Evolutionary conservation across 225 moss, liverwort and hornwort genomes (phyloP), one percentile per base, ranked within the genome.

Genomic region (Rhytidiadelphus loreus): DNA sequence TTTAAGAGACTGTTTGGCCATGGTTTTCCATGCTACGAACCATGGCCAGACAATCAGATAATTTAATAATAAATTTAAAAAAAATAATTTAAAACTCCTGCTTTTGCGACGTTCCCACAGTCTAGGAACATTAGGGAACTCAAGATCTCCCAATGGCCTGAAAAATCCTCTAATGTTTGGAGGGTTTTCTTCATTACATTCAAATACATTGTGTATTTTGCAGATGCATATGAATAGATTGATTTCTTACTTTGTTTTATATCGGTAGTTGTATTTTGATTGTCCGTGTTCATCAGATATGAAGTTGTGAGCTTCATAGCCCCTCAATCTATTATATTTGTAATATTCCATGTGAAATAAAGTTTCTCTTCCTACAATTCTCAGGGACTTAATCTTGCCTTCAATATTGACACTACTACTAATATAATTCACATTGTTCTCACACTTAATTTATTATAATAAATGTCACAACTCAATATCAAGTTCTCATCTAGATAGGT

Each of bases 401-500:
- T 32, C 50, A 50, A 50, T 4, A 75, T 50, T 48, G 12, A 7
- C 5, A 1, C 0, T 74, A 0, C 12, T 12, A 20, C 5, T 75
- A 48, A 21, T 2, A 21, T 4, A 50, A 50, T 21, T 75, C 8
- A 75, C 13, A 3, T 46, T 30, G 43, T 10, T 46, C 18, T 30
- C 1, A 2, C 0, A 10, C 18, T 43, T 73, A 20, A 74, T 74
- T 12, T 73, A 30, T 30, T 29, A 20, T 32, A 26, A 1, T 1
- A 50, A 75, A 6, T 50, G 16, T 13, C 2, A 32, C 32, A 32
- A 48, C 0, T 2, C 11, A 73, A 32, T 32, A 12, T 12, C 21
- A 75, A 2, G 2, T 50, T 75, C 0, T 20, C 48, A 48, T 12
- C 3, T 0, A 7, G 2, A 5, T 0, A 50, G 33, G 19, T 50